phyloP scores from a whole-genome alignment of 2,329 filamentous ascomycete species.

The Mycosphaerelloides madeirae region DNA sequence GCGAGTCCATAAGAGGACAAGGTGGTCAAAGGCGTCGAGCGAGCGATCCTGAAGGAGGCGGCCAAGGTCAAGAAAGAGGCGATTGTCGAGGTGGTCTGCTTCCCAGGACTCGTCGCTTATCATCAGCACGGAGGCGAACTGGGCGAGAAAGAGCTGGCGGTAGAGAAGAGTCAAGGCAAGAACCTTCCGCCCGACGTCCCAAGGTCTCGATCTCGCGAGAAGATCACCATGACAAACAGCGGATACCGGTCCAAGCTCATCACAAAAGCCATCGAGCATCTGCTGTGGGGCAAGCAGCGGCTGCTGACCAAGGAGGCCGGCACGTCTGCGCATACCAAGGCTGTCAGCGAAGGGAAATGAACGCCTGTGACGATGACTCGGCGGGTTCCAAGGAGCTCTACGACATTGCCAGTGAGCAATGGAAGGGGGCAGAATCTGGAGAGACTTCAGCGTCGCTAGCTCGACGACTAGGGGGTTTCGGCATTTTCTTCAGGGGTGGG shows the following conservation, averaged over 20 bases:
- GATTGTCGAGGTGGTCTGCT: slow-evolving; percentile 28
- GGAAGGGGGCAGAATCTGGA: too few relatives aligned
- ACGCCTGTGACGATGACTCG: slow-evolving; percentile 35
- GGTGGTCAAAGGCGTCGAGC: slow-evolving; percentile 11
- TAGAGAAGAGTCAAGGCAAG: slow-evolving; percentile 10
- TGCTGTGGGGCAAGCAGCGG: slow-evolving; percentile 28
- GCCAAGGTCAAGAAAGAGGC: slow-evolving; percentile 20
- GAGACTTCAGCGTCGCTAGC: too few relatives aligned
- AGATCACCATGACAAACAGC: slow-evolving; percentile 6
- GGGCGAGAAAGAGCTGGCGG: slow-evolving; percentile 14
- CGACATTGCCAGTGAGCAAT: too few relatives aligned
- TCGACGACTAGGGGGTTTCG: too few relatives aligned
- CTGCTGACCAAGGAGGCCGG: slow-evolving; percentile 29
- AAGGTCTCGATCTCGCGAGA: neutral
- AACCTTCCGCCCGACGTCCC: slow-evolving; percentile 10
- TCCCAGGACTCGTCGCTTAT: slow-evolving; percentile 26
- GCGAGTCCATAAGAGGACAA: slow-evolving; percentile 22
- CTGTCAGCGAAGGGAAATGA: too few relatives aligned
- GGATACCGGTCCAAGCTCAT: slow-evolving; percentile 28
- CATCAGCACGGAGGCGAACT: slow-evolving; percentile 25
- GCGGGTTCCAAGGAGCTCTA: slow-evolving; percentile 27
- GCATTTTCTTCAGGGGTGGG: too few relatives aligned
- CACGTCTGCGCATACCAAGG: slow-evolving; percentile 25
- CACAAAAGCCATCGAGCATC: slow-evolving; percentile 25
- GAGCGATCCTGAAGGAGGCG: slow-evolving; percentile 14